phyloP scores from a whole-genome alignment of 202 grass and related monocot species.

The Musa balbisiana region DNA sequence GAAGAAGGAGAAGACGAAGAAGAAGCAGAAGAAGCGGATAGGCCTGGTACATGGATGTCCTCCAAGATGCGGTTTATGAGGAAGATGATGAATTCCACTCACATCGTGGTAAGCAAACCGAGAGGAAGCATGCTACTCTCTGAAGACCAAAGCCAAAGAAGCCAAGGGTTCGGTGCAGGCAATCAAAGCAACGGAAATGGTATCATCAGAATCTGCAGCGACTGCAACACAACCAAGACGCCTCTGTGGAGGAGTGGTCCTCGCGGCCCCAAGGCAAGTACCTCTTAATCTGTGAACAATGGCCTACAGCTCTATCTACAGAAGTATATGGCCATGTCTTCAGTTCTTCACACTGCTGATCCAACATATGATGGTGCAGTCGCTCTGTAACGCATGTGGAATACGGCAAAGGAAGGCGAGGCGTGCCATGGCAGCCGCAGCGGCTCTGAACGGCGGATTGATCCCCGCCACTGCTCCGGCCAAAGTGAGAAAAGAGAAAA shows the following conservation, averaged over 20 bases:
- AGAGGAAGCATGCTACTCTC: neutral
- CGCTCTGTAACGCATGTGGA: constrained; percentile 13
- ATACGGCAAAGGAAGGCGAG: constrained; percentile 14
- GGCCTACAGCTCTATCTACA: too few species aligned
- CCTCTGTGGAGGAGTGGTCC: constrained; percentile 17
- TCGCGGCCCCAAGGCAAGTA: constrained; percentile 11
- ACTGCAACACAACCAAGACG: constrained; percentile 13
- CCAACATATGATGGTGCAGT: neutral
- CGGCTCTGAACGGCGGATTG: neutral
- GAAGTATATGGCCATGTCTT: too few species aligned
- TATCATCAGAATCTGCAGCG: constrained; percentile 11
- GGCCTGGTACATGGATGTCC: constrained; percentile 1
- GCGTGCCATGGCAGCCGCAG: constrained; percentile 5
- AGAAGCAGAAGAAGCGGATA: neutral
- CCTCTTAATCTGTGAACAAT: neutral
- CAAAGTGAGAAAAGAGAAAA: constrained; percentile 3
- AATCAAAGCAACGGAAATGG: neutral
- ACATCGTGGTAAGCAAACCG: neutral
- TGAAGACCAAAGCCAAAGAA: too few species aligned
- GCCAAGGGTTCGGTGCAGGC: too few species aligned
- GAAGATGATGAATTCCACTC: constrained; percentile 14
- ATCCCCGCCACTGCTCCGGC: neutral
- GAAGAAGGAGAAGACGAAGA: too few species aligned
- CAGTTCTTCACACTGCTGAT: too few species aligned
- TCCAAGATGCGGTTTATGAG: constrained; percentile 18